These are phyloP conservation scores for Dictyostelium discoideum DNA, from an alignment of 78 protist genomes.

Conservation along the genomic window DNA sequence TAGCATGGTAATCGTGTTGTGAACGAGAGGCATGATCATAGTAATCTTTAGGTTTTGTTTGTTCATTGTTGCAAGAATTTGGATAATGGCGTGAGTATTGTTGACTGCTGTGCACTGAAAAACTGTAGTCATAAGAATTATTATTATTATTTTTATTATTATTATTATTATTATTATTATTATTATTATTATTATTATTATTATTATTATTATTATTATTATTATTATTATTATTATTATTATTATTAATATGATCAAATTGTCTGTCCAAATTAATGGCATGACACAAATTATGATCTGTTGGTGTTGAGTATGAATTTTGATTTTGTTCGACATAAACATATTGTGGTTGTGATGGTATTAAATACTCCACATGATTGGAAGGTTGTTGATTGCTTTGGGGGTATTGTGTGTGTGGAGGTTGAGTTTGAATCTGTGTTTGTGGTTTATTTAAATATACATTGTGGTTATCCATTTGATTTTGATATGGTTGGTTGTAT, in stretches of 20 bases:
- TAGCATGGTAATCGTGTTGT: neutral
- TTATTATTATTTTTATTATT: neutral
- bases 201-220: neutral
- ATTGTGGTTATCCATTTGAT: neutral
- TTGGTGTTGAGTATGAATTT: neutral
- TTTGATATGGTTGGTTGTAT: neutral
- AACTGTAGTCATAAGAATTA: neutral
- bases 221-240: neutral
- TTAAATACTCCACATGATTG: neutral
- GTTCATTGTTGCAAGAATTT: neutral
- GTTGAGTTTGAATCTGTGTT: neutral
- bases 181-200: neutral
- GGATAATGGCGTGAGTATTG: neutral
- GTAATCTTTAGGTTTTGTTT: neutral
- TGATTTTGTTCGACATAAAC: neutral
- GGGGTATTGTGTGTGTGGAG: neutral
- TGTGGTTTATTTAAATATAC: neutral
- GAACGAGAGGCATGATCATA: neutral
- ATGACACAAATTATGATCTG: neutral
- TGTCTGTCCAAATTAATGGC: neutral
- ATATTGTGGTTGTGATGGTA: neutral
- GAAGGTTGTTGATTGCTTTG: neutral
- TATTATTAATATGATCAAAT: neutral
- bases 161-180: neutral
- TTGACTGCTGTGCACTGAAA: neutral